Evolutionary conservation across 805 yeast genomes (phyloP), one percentile per base, ranked within the genome.

Genomic region (Myxozyma melibiosi): DNA sequence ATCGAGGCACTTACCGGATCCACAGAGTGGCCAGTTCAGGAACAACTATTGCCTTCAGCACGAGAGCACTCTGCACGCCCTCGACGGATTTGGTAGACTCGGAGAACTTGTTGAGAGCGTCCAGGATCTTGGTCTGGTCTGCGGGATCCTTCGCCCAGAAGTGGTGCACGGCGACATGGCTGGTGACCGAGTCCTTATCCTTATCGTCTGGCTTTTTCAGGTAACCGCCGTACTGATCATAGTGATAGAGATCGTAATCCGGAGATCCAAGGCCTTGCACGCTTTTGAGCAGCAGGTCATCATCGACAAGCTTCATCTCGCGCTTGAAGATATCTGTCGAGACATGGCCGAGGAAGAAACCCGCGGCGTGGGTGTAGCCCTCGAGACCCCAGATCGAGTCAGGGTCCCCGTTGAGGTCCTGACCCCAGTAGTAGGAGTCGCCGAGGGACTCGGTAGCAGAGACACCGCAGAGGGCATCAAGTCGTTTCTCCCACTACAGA

Each of bases 301-400:
- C 27, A 20, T 38, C 42, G 13, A 38, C 27, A 3, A 38, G 27
- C 25, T 38, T 3, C 42, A 38, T 9, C 42, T 38, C 42, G 25
- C 14, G 28, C 25, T 38, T 38, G 27, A 38, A 38, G 27, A 38
- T 38, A 20, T 38, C 41, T 6, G 41, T 16, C 25, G 41, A 38
- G 22, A 38, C 41, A 25, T 38, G 41, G 41, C 41, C 25, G 41
- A 38, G 41, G 41, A 38, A 38, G 41, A 38, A 38, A 5, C 41
- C 41, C 11, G 14, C 4, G 20, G 41, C 25, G 13, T 38, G 41
- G 16, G 41, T 38, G 41, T 20, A 38, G 8, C 25, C 41, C 41
- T 38, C 41, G 22, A 38, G 41, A 16, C 41, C 41, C 41, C 25
- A 6, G 42, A 38, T 18, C 5, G 42, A 20, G 42, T 38, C 42